These are phyloP conservation scores for Apiotrichum sp. DNA, from an alignment of 1,284 basidiomycete species.

Conservation along the genomic window DNA sequence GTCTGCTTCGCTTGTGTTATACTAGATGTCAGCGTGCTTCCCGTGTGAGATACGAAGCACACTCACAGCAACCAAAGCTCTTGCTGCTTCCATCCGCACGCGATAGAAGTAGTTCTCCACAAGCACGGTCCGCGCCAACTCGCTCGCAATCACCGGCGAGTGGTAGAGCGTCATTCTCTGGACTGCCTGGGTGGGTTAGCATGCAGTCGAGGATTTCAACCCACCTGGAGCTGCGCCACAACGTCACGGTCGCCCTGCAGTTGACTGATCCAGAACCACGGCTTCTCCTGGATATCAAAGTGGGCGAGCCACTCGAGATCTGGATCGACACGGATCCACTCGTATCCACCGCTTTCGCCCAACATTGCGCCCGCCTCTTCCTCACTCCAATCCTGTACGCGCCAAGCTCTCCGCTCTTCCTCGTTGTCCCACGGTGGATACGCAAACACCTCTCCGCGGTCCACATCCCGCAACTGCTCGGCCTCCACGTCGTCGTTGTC, in stretches of 20 bases:
- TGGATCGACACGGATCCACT: slow-evolving; percentile 99
- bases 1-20: slow-evolving; percentile 33
- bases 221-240: slow-evolving; percentile 91
- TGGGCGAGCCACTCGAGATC: slow-evolving; percentile 98
- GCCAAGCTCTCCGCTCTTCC: slow-evolving; percentile 89
- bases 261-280: slow-evolving; percentile 99
- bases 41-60: not conserved
- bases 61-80: slow-evolving; percentile 75
- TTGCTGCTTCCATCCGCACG: slow-evolving; percentile 91
- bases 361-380: slow-evolving; percentile 91
- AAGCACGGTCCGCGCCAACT: slow-evolving; percentile 84
- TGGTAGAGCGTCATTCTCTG: slow-evolving; percentile 74
- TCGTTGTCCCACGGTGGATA: slow-evolving; percentile 88
- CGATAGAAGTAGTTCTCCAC: slow-evolving; percentile 96
- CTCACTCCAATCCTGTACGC: slow-evolving; percentile 95
- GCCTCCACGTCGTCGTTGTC: slow-evolving; percentile 86
- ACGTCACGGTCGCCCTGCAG: slow-evolving; percentile 94
- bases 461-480: slow-evolving; percentile 70
- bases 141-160: slow-evolving; percentile 81
- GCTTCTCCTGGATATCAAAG: slow-evolving; percentile 88
- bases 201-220: slow-evolving; percentile 21
- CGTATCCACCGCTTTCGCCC: slow-evolving; percentile 67
- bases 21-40: slow-evolving; percentile 20
- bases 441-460: slow-evolving; percentile 73
- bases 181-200: slow-evolving; percentile 59